Evolutionary conservation across 129 eudicot species (phyloP).

Genomic region (Apium graveolens): DNA sequence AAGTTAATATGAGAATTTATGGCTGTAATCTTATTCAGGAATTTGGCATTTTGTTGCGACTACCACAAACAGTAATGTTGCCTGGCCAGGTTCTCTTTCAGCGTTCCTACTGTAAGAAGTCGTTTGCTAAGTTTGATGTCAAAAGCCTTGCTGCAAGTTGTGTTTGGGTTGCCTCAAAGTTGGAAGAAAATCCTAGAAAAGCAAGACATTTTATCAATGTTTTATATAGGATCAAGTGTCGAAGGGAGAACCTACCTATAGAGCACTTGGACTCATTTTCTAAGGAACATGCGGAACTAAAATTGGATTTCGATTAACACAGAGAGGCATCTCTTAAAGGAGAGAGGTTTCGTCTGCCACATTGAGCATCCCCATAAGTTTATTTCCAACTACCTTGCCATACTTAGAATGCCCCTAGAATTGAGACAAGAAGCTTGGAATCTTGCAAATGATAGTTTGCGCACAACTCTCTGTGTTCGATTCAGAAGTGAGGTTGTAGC

Average conservation of each 20-base stretch:
- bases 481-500: conserved; percentile 96
- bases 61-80: conserved; percentile 97
- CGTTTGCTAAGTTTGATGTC: conserved; percentile 82
- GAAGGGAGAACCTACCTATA: conserved; percentile 73
- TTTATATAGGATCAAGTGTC: conserved; percentile 78
- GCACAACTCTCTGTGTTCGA: conserved; percentile 91
- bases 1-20: conserved; percentile 31
- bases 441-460: too few relatives aligned
- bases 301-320: conserved; percentile 67
- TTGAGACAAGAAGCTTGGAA: too few relatives aligned
- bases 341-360: too few relatives aligned
- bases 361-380: too few relatives aligned
- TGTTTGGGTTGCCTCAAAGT: conserved; percentile 93
- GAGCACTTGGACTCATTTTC: conserved; percentile 66
- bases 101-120: conserved; percentile 90
- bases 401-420: too few relatives aligned
- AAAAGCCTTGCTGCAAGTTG: conserved; percentile 96
- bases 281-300: conserved; percentile 57
- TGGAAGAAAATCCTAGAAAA: conserved; percentile 76
- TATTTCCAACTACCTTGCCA: too few relatives aligned
- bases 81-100: conserved; percentile 89
- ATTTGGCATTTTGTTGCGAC: conserved; percentile 70
- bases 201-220: conserved; percentile 80
- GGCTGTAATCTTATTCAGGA: conserved; percentile 99
- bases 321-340: conserved; percentile 76